phyloP scores from a whole-genome alignment of 257 asterid species.

The Linaria vulgaris region DNA sequence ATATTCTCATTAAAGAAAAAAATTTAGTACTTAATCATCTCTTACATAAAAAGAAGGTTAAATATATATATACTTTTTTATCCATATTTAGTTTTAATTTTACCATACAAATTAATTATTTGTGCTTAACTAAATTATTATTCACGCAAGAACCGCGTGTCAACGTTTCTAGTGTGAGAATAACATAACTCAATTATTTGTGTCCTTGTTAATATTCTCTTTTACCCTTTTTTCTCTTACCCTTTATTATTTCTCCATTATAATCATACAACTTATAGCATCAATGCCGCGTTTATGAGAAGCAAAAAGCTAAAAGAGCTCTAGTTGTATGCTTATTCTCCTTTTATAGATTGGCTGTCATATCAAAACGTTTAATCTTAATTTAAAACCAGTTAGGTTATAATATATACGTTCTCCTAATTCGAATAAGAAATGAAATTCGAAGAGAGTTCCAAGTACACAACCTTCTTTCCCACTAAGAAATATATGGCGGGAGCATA shows the following conservation, averaged over 20 bases:
- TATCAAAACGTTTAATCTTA: constrained; percentile 28
- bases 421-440: not conserved
- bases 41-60: too few species aligned
- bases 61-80: too few species aligned
- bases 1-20: too few species aligned
- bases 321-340: constrained; percentile 25
- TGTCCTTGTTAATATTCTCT: too few species aligned
- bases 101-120: too few species aligned
- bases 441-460: constrained; percentile 18
- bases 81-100: too few species aligned
- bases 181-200: too few species aligned
- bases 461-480: constrained; percentile 13
- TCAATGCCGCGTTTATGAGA: constrained; percentile 28
- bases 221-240: too few species aligned
- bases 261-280: constrained; percentile 16
- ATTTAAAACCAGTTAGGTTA: constrained; percentile 28
- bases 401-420: not conserved
- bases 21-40: too few species aligned
- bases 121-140: too few species aligned
- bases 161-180: too few species aligned
- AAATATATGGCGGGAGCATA: constrained; percentile 24
- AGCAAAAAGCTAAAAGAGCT: constrained; percentile 26
- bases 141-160: too few species aligned
- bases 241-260: constrained; percentile 18
- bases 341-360: constrained; percentile 22